Base-by-base conservation (phyloP, 2,329 filamentous ascomycete species). In the Phialophora verrucosa region DNA sequence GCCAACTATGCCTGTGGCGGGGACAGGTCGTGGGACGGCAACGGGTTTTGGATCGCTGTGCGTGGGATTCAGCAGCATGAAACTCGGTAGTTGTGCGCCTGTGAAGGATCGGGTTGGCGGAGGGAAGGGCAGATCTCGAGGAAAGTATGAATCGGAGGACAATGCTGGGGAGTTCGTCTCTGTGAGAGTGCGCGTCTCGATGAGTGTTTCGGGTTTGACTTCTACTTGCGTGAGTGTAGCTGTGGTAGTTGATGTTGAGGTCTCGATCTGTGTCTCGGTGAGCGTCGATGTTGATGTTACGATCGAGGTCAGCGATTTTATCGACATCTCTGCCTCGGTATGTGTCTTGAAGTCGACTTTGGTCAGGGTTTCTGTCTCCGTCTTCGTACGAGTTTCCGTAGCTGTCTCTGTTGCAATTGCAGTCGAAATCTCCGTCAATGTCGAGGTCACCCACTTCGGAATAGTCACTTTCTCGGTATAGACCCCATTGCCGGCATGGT, bases 81-180 rank as follows among this genome's bases (percentile, higher is more conserved):
- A 59, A 23, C 27, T 44, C 27, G 57, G 31, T 31, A 25, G 2
- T 2, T 23, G 44, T 1, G 47, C 23, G 23, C 25, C 8, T 17
- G 25, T 59, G 44, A 49, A 35, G 31, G 57, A 51, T 59, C 44
- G 17, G 11, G 57, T 50, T 14, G 57, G 57, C 2, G 57, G 42
- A 20, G 23, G 27, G 23, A 47, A 2, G 10, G 57, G 31, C 12
- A 47, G 29, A 14, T 23, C 27, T n/a, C 38, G 38, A 44, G 38
- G 38, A n/a, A 44, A 20, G 38, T n/a, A 17, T 2, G 38, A n/a
- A 44, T 44, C 38, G 38, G 17, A 1, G 17, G 5, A 44, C 38
- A 3, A 44, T 1, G 38, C 38, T n/a, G 1, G 5, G 7, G 17
- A n/a, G 1, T n/a, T n/a, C 17, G 17, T 44, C 17, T n/a, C 38